These are phyloP conservation scores for Entomortierella lignicola DNA, from an alignment of 192 early-diverging fungal genomes.

Conservation along the genomic window DNA sequence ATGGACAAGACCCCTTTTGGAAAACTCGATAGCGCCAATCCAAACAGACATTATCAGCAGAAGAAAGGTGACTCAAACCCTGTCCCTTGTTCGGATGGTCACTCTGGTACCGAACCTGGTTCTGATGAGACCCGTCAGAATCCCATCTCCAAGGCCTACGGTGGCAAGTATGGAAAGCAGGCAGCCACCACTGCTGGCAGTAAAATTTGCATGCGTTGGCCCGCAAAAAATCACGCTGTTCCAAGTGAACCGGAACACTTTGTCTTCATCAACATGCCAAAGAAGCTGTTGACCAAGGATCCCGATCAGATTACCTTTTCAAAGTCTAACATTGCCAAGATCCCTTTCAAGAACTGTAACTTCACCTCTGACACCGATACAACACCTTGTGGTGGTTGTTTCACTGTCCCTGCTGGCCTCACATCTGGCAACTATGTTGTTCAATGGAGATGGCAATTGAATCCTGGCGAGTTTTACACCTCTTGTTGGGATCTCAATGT, in stretches of 20 bases:
- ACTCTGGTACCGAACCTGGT: constrained; percentile 17
- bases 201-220: constrained; percentile 43
- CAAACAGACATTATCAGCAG: constrained; percentile 47
- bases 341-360: constrained; percentile 41
- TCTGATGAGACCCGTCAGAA: constrained; percentile 41
- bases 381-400: constrained; percentile 43
- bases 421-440: constrained; percentile 22
- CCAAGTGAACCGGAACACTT: constrained; percentile 4
- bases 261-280: constrained; percentile 50
- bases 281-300: not conserved
- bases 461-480: constrained; percentile 32
- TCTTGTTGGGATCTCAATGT: constrained; percentile 48
- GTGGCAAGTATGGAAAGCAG: constrained; percentile 21
- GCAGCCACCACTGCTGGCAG: constrained; percentile 17
- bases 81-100: constrained; percentile 27
- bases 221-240: constrained; percentile 53
- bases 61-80: constrained; percentile 7
- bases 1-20: constrained; percentile 23
- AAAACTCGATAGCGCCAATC: constrained; percentile 18
- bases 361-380: not conserved
- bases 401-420: constrained; percentile 12
- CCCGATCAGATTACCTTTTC: constrained; percentile 25
- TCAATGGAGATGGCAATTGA: constrained; percentile 50
- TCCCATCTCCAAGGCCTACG: constrained; percentile 39
- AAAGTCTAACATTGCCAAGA: constrained; percentile 21